Base-by-base conservation (phyloP, 495 filamentous ascomycete species). In the Xylaria telfairii region DNA sequence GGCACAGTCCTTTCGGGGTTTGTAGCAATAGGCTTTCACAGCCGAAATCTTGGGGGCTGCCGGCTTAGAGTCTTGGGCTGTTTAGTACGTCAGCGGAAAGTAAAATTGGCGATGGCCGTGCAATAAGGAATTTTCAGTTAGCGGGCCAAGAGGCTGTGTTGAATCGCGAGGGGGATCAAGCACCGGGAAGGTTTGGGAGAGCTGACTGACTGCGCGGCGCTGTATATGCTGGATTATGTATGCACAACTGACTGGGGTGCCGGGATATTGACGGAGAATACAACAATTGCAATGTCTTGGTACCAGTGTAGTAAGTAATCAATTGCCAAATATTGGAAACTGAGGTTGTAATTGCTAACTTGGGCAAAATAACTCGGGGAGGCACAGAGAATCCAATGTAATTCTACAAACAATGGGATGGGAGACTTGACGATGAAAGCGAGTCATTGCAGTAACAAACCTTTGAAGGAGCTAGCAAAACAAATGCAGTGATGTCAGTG, bases 111-210 rank as follows among this genome's bases (percentile, higher is more conserved):
- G 56, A 7, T 0, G 37, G 39, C 9, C 17, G 10, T 41, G 32
- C 34, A 59, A 32, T 60, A 34, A 30, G 21, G 39, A 46, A 57
- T 68, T 68, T 37, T 37, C 34, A 68, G 37, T 61, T 34, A 68
- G 66, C 66, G 42, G 54, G 56, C 57, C 64, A 53, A 62, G 39
- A 51, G 41, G 54, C 64, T 66, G 64, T 54, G 19, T 49, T 53
- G 56, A 62, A 53, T 61, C 32, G 67, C 44, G 56, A 62, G 30
- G 56, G 39, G 44, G 44, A 28, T 24, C 26, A 15, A 19, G 67
- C 44, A 30, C 44, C 19, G 21, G 42, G 44, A 32, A 65, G 28
- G 42, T 65, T 51, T 67, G 30, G 17, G 28, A 47, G 37, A 28
- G 39, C 39, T 46, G 49, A 21, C 65, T 59, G 62, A 65, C 62